Percentiles rank a stretch among this genome's conserved stretches.
Conservation (phyloP, 139 green algal species). For the Volvox africanus region DNA sequence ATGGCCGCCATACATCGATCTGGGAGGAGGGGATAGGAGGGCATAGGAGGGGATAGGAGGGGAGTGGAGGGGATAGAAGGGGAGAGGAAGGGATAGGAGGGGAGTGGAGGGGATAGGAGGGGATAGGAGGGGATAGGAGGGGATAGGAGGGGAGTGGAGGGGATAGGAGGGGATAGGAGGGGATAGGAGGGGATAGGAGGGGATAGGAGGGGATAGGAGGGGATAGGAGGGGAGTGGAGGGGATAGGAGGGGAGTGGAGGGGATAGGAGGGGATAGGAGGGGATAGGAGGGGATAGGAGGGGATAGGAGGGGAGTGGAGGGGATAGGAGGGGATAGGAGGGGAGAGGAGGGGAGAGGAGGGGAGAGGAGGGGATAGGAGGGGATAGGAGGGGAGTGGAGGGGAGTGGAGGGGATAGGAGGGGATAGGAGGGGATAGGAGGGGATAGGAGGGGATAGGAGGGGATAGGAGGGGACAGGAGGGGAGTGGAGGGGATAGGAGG, state of each 20-base stretch:
- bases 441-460: too few relatives aligned
- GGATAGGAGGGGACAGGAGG: too few relatives aligned
- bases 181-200: background rate
- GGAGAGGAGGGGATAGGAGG: too few relatives aligned
- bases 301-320: too few relatives aligned
- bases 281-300: too few relatives aligned
- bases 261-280: too few relatives aligned
- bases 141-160: background rate
- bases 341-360: too few relatives aligned
- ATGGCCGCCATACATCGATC: conserved; percentile 82
- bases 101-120: background rate
- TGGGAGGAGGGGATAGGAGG: background rate
- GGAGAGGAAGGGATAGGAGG: background rate
- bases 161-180: background rate
- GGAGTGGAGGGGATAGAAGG: background rate
- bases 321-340: too few relatives aligned
- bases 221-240: background rate
- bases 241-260: background rate
- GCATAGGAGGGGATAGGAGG: background rate
- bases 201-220: background rate
- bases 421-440: too few relatives aligned
- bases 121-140: background rate
- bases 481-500: too few relatives aligned
- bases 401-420: too few relatives aligned
- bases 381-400: too few relatives aligned